A percentile compares a stretch with the other conserved stretches of the same genome.
Conservation (phyloP, 768 basidiomycete species). For the Podaxis carcinomalis region DNA sequence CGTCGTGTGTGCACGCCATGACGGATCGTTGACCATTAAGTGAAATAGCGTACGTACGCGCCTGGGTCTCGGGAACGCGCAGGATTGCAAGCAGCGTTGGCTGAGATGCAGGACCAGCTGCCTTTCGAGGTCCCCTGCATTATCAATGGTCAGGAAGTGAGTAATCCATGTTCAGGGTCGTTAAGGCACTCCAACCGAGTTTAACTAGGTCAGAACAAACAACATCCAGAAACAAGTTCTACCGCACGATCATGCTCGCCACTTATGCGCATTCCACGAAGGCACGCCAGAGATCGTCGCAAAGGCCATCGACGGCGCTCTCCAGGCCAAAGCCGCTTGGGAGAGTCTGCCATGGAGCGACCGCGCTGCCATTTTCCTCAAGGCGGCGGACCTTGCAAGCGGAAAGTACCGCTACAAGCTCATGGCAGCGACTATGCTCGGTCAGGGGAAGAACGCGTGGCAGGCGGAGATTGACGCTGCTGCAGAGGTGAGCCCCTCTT, state of each 20-base stretch:
- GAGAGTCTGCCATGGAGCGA: conserved; percentile 96
- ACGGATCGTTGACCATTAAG: not conserved
- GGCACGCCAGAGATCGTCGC: conserved; percentile 74
- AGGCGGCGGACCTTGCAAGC: conserved; percentile 93
- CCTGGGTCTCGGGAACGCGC: conserved; percentile 75
- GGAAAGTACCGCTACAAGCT: conserved; percentile 96
- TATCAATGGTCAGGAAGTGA: conserved; percentile 82
- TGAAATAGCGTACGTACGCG: conserved; percentile 64
- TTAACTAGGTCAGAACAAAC: conserved; percentile 72
- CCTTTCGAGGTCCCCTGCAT: conserved; percentile 94
- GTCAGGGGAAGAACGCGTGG: conserved; percentile 99
- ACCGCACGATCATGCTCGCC: conserved; percentile 79
- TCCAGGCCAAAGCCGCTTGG: conserved; percentile 86
- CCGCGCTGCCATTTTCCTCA: conserved; percentile 95
- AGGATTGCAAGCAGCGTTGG: conserved; percentile 66
- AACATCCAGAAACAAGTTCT: conserved; percentile 74
- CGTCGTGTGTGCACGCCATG: conserved; percentile 14
- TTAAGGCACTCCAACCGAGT: not conserved
- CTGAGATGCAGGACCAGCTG: conserved; percentile 74
- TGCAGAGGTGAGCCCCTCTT: conserved; percentile 67
- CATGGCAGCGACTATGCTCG: conserved; percentile 94
- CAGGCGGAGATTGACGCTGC: conserved; percentile 99
- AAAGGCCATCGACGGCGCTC: conserved; percentile 81
- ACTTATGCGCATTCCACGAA: conserved; percentile 85
- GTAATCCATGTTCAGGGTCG: conserved; percentile 19